Evolutionary conservation across 768 basidiomycete genomes (phyloP).

Genomic region (Tylopilus sp.): DNA sequence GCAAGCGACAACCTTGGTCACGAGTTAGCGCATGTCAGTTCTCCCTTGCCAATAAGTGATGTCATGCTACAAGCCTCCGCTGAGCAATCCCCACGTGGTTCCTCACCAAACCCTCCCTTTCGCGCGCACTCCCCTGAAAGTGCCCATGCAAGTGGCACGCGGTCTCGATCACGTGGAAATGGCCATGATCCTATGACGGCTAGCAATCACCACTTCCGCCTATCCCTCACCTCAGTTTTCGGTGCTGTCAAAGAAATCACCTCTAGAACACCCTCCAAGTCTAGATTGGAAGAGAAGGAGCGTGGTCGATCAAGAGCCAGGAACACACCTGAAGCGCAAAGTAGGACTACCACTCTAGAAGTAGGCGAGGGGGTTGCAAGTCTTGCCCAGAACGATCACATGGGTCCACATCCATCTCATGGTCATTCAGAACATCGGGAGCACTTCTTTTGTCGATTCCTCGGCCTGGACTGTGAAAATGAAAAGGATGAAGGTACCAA

Average conservation of each 20-base stretch:
- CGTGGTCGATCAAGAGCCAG: conserved; percentile 23
- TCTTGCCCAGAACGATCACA: neutral
- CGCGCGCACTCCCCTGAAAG: conserved; percentile 3
- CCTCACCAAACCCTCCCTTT: neutral
- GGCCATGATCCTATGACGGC: conserved; percentile 1
- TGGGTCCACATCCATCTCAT: neutral
- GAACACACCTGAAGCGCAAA: neutral
- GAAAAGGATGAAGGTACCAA: conserved; percentile 11
- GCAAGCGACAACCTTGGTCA: neutral
- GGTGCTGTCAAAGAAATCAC: conserved; percentile 19
- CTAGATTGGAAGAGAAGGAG: conserved; percentile 32
- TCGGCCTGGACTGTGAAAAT: conserved; percentile 18
- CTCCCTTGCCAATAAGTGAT: neutral
- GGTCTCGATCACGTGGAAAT: neutral
- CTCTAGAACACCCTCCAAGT: conserved; percentile 11
- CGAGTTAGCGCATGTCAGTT: neutral
- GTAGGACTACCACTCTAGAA: neutral
- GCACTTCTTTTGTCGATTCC: conserved; percentile 32
- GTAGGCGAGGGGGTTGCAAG: neutral
- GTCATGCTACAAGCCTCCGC: conserved; percentile 32
- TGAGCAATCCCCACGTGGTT: conserved; percentile 17
- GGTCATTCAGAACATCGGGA: conserved; percentile 11
- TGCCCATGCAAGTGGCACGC: neutral
- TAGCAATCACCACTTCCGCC: conserved; percentile 16
- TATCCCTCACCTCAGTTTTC: conserved; percentile 17